Evolutionary conservation across 2,329 filamentous ascomycete genomes (phyloP).

Genomic region (Basipetospora sp.): DNA sequence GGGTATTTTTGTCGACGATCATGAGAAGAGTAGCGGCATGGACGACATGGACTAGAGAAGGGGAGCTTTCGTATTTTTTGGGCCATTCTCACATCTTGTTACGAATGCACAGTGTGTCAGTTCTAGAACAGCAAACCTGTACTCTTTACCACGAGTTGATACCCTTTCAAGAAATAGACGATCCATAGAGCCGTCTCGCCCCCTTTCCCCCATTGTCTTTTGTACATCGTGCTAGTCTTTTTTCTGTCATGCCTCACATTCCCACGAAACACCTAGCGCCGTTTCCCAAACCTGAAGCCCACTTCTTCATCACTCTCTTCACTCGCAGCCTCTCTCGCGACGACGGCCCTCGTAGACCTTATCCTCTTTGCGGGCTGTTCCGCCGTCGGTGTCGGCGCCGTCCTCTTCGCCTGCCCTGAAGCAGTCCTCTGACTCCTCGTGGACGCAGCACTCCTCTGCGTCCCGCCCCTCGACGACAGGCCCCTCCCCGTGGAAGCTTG

Average conservation of each 20-base stretch:
- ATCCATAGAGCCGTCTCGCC: no score
- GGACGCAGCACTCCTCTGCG: constrained; percentile 9
- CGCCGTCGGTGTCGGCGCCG: constrained; percentile 16
- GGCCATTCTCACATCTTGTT: no score
- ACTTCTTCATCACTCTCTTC: constrained; percentile 40
- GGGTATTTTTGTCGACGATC: constrained; percentile 47
- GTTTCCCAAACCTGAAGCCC: constrained; percentile 40
- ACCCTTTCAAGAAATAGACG: no score
- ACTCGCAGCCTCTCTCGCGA: constrained; percentile 22
- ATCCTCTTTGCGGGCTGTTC: constrained; percentile 20
- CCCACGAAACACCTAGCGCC: no score
- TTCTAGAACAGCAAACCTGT: no score
- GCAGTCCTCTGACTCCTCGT: neutral
- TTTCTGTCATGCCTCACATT: no score
- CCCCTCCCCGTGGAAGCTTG: constrained; percentile 5
- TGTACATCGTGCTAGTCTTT: no score
- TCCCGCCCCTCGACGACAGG: constrained; percentile 9
- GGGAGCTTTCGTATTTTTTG: no score
- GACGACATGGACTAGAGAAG: constrained; percentile 48
- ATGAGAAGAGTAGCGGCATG: constrained; percentile 32
- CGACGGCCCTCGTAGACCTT: constrained; percentile 20
- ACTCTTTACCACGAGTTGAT: no score
- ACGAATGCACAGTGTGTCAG: no score
- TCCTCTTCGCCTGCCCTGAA: constrained; percentile 18
- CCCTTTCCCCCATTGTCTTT: no score